Conservation (phyloP, 1,284 basidiomycete species). For the Fomitopsis schrenkii region DNA sequence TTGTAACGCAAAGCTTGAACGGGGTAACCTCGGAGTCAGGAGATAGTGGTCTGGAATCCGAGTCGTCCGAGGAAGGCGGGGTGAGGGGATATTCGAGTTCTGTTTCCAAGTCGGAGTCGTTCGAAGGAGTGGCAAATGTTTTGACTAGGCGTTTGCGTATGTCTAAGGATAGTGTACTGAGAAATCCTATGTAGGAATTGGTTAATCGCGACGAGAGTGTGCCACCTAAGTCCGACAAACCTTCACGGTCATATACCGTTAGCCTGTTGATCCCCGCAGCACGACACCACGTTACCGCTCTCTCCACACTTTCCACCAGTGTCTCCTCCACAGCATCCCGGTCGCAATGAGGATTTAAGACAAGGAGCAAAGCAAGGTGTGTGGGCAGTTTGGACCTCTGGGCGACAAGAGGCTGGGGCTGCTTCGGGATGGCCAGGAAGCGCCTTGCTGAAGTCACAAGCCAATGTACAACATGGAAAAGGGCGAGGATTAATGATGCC, state of each 20-base stretch:
- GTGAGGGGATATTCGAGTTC: constrained; percentile 61
- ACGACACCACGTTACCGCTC: constrained; percentile 56
- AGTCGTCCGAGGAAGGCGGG: constrained; percentile 66
- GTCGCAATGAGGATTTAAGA: constrained; percentile 31
- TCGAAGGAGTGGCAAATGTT: constrained; percentile 27
- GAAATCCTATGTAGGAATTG: constrained; percentile 36
- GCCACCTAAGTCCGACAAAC: constrained; percentile 35
- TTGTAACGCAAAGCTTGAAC: constrained; percentile 33
- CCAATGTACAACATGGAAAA: constrained; percentile 57
- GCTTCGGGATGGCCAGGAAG: constrained; percentile 32
- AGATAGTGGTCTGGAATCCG: constrained; percentile 56
- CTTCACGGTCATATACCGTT: constrained; percentile 67
- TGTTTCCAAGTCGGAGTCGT: constrained; percentile 45
- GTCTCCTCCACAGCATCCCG: constrained; percentile 34
- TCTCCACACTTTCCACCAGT: constrained; percentile 49
- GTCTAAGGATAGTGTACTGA: constrained; percentile 37
- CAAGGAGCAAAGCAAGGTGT: constrained; percentile 63
- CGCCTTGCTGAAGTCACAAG: constrained; percentile 37
- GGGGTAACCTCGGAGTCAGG: constrained; percentile 34
- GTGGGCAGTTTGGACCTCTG: constrained; percentile 51
- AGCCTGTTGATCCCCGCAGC: constrained; percentile 51
- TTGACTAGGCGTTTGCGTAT: constrained; percentile 34
- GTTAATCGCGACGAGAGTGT: not conserved
- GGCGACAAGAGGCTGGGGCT: constrained; percentile 44
- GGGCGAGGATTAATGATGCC: constrained; percentile 39